A percentile compares a stretch with the other conserved stretches of the same genome.
phyloP scores from a whole-genome alignment of 306 rosid genomes.

The Dalbergia cultrata region DNA sequence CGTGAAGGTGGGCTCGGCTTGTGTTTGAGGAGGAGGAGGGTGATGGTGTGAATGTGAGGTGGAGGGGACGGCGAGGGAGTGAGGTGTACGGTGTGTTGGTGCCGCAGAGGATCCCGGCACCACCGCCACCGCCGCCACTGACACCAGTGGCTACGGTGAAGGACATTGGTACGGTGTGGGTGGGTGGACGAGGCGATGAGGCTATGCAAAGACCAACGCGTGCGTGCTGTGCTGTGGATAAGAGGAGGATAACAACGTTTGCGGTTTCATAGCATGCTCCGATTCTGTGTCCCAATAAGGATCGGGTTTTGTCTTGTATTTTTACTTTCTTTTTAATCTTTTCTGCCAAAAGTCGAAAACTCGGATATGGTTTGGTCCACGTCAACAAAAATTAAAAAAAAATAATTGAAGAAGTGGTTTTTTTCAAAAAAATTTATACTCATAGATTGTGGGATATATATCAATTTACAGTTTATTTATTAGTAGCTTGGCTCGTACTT shows the following conservation, averaged over 20 bases:
- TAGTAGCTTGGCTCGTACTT: too few species aligned
- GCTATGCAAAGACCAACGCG: neutral
- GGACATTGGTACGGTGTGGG: slow-evolving; percentile 53
- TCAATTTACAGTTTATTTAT: too few species aligned
- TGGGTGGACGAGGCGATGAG: slow-evolving; percentile 46
- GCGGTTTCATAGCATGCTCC: neutral
- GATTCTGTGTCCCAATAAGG: neutral
- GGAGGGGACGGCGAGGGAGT: slow-evolving; percentile 40
- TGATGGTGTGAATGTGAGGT: slow-evolving; percentile 39
- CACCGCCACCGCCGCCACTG: slow-evolving; percentile 45
- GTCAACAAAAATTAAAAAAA: too few species aligned
- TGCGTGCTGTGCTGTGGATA: slow-evolving; percentile 7
- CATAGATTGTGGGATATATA: too few species aligned
- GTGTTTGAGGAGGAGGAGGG: neutral
- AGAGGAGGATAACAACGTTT: slow-evolving; percentile 1
- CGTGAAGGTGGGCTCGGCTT: slow-evolving; percentile 55
- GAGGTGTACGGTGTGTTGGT: slow-evolving; percentile 49
- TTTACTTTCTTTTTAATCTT: too few species aligned
- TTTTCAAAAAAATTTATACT: too few species aligned
- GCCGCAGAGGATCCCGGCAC: slow-evolving; percentile 52
- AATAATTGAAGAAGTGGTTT: too few species aligned
- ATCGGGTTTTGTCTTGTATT: neutral
- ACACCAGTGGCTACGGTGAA: slow-evolving; percentile 53
- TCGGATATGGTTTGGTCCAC: neutral
- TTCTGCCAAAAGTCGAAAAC: neutral